Percentiles rank a stretch among this genome's conserved stretches.
These are phyloP conservation scores for Microascus cirrosus DNA, from an alignment of 2,329 filamentous ascomycete species.

Conservation along the genomic window DNA sequence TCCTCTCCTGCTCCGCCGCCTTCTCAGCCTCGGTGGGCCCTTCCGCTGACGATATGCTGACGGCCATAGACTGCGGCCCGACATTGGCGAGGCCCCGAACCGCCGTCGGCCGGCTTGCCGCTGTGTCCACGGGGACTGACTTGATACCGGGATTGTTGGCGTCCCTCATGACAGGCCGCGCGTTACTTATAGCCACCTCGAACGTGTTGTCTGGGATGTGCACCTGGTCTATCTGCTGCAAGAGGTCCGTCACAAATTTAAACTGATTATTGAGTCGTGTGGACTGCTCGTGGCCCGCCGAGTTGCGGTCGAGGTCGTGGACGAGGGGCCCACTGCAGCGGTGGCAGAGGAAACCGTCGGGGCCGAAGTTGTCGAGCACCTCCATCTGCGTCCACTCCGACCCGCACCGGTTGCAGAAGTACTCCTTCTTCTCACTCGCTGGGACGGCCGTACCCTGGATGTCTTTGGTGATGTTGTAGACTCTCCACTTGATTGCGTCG, in stretches of 20 bases:
- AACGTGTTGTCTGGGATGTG: conserved; percentile 66
- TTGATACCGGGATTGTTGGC: conserved; percentile 53
- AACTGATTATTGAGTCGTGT: conserved; percentile 69
- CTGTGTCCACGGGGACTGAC: conserved; percentile 45
- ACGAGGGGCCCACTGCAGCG: conserved; percentile 58
- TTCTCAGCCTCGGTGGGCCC: conserved; percentile 57
- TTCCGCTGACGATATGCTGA: conserved; percentile 56
- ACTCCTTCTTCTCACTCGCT: conserved; percentile 82
- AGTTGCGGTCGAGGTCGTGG: conserved; percentile 54
- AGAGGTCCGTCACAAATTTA: conserved; percentile 63
- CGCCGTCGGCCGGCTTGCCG: conserved; percentile 47
- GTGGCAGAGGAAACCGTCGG: conserved; percentile 70
- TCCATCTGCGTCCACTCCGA: conserved; percentile 85
- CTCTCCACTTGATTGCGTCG: conserved; percentile 90
- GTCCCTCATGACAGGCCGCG: conserved; percentile 54
- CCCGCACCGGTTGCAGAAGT: conserved; percentile 70
- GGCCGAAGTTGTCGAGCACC: conserved; percentile 65
- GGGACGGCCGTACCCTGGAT: conserved; percentile 77
- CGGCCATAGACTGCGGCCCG: conserved; percentile 56
- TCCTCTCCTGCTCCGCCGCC: conserved; percentile 51
- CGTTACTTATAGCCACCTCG: conserved; percentile 53
- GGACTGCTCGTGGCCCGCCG: conserved; percentile 61
- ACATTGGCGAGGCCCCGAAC: conserved; percentile 58
- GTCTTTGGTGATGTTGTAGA: conserved; percentile 77
- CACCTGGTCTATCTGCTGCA: conserved; percentile 67